These are phyloP conservation scores for Fusarium caatingaense DNA, from an alignment of 2,329 filamentous ascomycete species.

Conservation along the genomic window DNA sequence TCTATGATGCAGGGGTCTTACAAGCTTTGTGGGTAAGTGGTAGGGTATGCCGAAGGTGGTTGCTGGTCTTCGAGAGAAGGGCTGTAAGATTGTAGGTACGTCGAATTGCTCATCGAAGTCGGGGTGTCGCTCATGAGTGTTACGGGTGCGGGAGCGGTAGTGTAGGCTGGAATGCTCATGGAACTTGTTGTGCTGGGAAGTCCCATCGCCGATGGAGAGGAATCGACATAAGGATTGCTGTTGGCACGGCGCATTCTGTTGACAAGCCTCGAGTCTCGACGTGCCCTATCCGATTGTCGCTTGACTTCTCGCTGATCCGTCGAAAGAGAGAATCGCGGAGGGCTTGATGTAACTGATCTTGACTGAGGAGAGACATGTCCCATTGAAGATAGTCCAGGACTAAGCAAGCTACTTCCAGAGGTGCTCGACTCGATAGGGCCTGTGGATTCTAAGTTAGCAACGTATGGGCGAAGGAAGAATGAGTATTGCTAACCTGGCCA, in stretches of 20 bases:
- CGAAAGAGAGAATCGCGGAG: constrained; percentile 65
- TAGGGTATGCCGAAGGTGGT: constrained; percentile 49
- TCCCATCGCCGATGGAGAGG: constrained; percentile 49
- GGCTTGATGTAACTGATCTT: constrained; percentile 68
- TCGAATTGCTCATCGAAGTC: constrained; percentile 55
- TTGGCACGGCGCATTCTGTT: constrained; percentile 63
- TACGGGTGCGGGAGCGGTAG: constrained; percentile 62
- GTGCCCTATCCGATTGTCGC: constrained; percentile 68
- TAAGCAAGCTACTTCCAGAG: constrained; percentile 53
- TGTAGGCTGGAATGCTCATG: constrained; percentile 62
- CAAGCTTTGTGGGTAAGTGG: constrained; percentile 53
- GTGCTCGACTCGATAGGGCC: constrained; percentile 52
- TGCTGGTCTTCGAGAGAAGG: constrained; percentile 60
- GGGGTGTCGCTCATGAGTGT: constrained; percentile 64
- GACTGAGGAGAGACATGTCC: constrained; percentile 58
- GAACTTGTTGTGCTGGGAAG: constrained; percentile 56
- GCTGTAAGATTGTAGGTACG: constrained; percentile 64
- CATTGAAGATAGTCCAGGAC: constrained; percentile 61
- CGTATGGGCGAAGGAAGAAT: not conserved
- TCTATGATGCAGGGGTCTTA: constrained; percentile 46
- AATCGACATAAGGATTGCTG: constrained; percentile 58
- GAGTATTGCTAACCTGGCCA: constrained; percentile 59
- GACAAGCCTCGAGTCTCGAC: constrained; percentile 67
- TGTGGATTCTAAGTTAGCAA: constrained; percentile 20
- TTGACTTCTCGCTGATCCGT: constrained; percentile 72